phyloP scores from a whole-genome alignment of 1,284 basidiomycete species.

The Apiotrichum domesticum region DNA sequence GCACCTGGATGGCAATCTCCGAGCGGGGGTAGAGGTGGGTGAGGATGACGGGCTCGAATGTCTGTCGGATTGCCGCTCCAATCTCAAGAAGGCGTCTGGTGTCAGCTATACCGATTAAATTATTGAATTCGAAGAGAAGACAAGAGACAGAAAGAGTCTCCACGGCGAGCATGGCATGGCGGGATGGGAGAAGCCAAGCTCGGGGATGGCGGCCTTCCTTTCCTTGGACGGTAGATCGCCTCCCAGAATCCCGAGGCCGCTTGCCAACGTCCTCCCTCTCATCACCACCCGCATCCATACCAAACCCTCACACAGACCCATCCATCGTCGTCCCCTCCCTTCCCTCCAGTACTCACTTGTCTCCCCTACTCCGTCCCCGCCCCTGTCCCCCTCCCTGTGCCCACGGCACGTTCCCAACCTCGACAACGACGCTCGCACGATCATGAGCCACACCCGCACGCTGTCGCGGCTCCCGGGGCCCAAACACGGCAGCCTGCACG shows the following conservation, averaged over 20 bases:
- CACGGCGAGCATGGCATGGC: not conserved
- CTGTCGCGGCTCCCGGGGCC: slow-evolving; percentile 79
- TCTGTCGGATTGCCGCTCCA: slow-evolving; percentile 77
- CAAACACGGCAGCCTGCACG: slow-evolving; percentile 79
- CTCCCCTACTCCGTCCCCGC: slow-evolving; percentile 57
- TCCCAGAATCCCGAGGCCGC: not conserved
- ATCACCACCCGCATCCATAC: too few relatives aligned
- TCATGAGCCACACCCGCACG: slow-evolving; percentile 70
- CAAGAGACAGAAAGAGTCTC: not conserved
- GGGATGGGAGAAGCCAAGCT: too few relatives aligned
- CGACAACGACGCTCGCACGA: slow-evolving; percentile 76
- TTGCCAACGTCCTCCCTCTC: not conserved
- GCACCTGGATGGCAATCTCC: slow-evolving; percentile 87
- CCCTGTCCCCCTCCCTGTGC: slow-evolving; percentile 59
- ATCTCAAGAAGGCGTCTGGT: slow-evolving; percentile 80
- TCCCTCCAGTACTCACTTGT: slow-evolving; percentile 64
- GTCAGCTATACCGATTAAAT: not conserved
- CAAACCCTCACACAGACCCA: not conserved
- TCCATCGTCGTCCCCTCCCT: not conserved
- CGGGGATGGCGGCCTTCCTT: too few relatives aligned
- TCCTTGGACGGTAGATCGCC: too few relatives aligned
- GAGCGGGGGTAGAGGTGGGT: slow-evolving; percentile 85
- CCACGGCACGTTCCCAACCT: slow-evolving; percentile 77
- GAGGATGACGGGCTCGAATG: slow-evolving; percentile 92
- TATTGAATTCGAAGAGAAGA: not conserved